These are phyloP conservation scores for Epichloe uncinata DNA, from an alignment of 2,329 filamentous ascomycete genomes.

Conservation along the genomic window DNA sequence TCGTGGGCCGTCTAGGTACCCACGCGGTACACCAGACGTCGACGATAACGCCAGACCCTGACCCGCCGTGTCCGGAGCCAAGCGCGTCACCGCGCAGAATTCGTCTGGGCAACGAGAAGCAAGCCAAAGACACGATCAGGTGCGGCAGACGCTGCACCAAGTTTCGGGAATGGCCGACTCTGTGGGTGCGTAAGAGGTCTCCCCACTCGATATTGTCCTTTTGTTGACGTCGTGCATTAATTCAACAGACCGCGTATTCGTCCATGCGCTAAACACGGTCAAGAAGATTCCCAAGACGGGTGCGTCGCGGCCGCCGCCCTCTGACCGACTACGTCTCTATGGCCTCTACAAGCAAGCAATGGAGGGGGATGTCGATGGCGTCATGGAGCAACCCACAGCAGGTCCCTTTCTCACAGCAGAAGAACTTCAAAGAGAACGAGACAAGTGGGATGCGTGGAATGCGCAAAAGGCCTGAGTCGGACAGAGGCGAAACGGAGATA, in stretches of 20 bases:
- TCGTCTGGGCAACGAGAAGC: neutral
- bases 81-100: neutral
- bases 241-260: slow-evolving; percentile 80
- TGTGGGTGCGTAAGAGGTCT: slow-evolving; percentile 18
- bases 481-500: slow-evolving; percentile 93
- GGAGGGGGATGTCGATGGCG: slow-evolving; percentile 87
- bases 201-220: neutral
- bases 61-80: neutral
- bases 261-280: slow-evolving; percentile 96
- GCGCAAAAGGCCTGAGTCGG: slow-evolving; percentile 65
- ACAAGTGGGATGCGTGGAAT: slow-evolving; percentile 93
- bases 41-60: neutral
- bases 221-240: slow-evolving; percentile 4
- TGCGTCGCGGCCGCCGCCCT: slow-evolving; percentile 71
- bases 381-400: slow-evolving; percentile 68
- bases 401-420: slow-evolving; percentile 34
- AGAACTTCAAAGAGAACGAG: slow-evolving; percentile 45
- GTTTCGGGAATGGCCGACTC: slow-evolving; percentile 23
- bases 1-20: neutral
- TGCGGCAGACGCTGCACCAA: neutral
- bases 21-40: neutral
- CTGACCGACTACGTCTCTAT: slow-evolving; percentile 83
- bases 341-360: slow-evolving; percentile 98
- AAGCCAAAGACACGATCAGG: neutral
- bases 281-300: slow-evolving; percentile 95